Evolutionary conservation across 2,329 filamentous ascomycete genomes (phyloP).

Genomic region (Paraconiothyrium brasiliense): DNA sequence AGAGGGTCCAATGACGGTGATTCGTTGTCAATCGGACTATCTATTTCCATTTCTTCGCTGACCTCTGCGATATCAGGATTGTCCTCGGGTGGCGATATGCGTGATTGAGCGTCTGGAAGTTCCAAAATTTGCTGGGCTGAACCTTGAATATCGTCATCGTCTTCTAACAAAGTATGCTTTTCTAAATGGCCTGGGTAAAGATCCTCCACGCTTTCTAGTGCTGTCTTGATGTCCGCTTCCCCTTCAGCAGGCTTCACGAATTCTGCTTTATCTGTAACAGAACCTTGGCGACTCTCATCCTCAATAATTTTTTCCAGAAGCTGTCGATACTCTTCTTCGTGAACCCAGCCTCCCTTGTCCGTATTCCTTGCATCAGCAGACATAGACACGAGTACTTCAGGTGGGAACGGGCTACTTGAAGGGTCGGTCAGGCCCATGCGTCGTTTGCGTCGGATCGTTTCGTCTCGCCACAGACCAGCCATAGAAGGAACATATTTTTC

Average conservation of each 20-base stretch:
- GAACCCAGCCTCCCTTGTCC: conserved; percentile 85
- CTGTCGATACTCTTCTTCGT: conserved; percentile 82
- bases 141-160: conserved; percentile 12
- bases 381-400: conserved; percentile 86
- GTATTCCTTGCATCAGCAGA: conserved; percentile 81
- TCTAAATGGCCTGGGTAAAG: conserved; percentile 75
- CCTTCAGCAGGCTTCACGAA: conserved; percentile 68
- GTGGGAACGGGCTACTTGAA: conserved; percentile 78
- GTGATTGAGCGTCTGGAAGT: conserved; percentile 20
- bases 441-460: conserved; percentile 79
- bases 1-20: conserved; percentile 41
- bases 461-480: conserved; percentile 91
- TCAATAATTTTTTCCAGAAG: conserved; percentile 70
- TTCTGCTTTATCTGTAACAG: conserved; percentile 67
- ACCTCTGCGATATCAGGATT: conserved; percentile 19
- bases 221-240: conserved; percentile 74
- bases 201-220: conserved; percentile 85
- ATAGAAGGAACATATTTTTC: conserved; percentile 92
- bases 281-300: conserved; percentile 67
- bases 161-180: conserved; percentile 24
- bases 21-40: conserved; percentile 32
- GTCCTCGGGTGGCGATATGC: conserved; percentile 21
- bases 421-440: conserved; percentile 72
- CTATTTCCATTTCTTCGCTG: conserved; percentile 27
- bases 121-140: conserved; percentile 12